Percentiles rank a stretch among this genome's conserved stretches.
Conservation (phyloP, 768 basidiomycete genomes). For the Phlebiopsis flavidoalba region DNA sequence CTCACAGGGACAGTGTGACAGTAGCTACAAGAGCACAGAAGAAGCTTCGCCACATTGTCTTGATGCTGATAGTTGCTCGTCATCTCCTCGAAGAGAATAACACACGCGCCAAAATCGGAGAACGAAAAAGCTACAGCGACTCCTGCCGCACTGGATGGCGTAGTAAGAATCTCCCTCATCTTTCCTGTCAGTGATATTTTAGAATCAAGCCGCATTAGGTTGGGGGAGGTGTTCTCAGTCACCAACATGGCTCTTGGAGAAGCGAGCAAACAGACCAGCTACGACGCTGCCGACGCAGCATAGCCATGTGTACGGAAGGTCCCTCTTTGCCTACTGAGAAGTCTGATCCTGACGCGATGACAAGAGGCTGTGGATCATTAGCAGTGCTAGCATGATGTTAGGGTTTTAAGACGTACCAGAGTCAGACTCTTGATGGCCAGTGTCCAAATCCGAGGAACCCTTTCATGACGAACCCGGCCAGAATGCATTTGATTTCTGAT, state of each 20-base stretch:
- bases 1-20: slow-evolving; percentile 89
- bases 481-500: slow-evolving; percentile 96
- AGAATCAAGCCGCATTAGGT: slow-evolving; percentile 2
- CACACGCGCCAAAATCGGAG: slow-evolving; percentile 92
- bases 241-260: slow-evolving; percentile 85
- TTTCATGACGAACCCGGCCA: slow-evolving; percentile 96
- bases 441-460: slow-evolving; percentile 89
- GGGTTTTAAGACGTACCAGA: slow-evolving; percentile 57
- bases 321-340: slow-evolving; percentile 98
- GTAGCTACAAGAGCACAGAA: slow-evolving; percentile 97
- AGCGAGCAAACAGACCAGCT: slow-evolving; percentile 77
- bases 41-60: slow-evolving; percentile 98
- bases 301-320: slow-evolving; percentile 95
- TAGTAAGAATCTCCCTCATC: slow-evolving; percentile 88
- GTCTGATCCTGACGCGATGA: slow-evolving; percentile 95
- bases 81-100: slow-evolving; percentile 99
- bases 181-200: slow-evolving; percentile 43
- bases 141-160: slow-evolving; percentile 94
- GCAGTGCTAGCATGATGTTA: not conserved
- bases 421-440: slow-evolving; percentile 93
- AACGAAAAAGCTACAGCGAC: slow-evolving; percentile 98
- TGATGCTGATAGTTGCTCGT: slow-evolving; percentile 93
- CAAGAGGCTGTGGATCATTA: slow-evolving; percentile 63
- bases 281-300: slow-evolving; percentile 90
- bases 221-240: not conserved